These are phyloP conservation scores for Entomortierella parvispora DNA, from an alignment of 192 early-diverging fungal species.

Conservation along the genomic window DNA sequence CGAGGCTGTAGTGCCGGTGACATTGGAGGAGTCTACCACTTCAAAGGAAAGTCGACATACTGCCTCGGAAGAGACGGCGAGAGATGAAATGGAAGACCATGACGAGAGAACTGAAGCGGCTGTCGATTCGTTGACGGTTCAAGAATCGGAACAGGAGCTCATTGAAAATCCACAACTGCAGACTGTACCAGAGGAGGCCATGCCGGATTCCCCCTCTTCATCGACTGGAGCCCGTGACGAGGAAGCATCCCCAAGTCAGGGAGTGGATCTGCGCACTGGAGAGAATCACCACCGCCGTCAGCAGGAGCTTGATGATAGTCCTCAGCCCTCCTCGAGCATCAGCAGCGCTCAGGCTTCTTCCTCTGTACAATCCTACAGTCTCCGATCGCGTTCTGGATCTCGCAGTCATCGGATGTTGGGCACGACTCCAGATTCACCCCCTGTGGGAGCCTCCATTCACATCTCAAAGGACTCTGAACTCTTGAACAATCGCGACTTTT, in stretches of 20 bases:
- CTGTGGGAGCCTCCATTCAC: slow-evolving; percentile 31
- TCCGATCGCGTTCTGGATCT: slow-evolving; percentile 35
- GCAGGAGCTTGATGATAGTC: neutral
- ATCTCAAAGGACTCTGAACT: slow-evolving; percentile 42
- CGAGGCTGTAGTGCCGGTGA: neutral
- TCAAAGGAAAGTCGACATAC: neutral
- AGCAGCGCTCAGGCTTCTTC: slow-evolving; percentile 14
- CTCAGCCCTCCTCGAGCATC: slow-evolving; percentile 12
- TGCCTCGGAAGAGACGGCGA: too few species aligned
- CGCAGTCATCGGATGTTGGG: slow-evolving; percentile 12
- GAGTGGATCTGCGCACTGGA: too few species aligned
- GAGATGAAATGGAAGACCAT: too few species aligned
- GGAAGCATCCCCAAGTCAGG: too few species aligned
- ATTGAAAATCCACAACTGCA: too few species aligned
- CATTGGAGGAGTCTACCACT: neutral
- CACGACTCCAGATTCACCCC: slow-evolving; percentile 44
- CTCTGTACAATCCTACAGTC: slow-evolving; percentile 17
- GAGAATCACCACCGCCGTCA: neutral
- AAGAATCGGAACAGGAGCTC: too few species aligned
- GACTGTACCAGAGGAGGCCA: too few species aligned
- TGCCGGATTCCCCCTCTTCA: too few species aligned
- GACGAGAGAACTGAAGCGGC: too few species aligned
- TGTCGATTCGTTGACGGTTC: too few species aligned
- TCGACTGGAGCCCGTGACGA: too few species aligned
- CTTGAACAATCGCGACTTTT: slow-evolving; percentile 46